phyloP scores from a whole-genome alignment of 768 basidiomycete species.

The Lyophyllum decastes region DNA sequence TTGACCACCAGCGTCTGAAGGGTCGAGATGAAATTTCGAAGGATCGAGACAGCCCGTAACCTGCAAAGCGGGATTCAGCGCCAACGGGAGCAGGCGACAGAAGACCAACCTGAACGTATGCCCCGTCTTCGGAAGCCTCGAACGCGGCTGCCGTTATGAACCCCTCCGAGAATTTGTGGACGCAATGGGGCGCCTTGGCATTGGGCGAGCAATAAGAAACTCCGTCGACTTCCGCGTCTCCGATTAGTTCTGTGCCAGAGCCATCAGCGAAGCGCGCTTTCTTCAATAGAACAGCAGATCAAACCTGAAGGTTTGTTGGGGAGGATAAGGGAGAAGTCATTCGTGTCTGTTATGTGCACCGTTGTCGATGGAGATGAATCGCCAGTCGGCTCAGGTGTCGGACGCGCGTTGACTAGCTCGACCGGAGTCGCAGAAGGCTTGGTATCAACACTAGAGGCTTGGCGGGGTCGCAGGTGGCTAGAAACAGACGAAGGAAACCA shows the following conservation, averaged over 20 bases:
- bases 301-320: slow-evolving; percentile 14
- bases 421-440: slow-evolving; percentile 1
- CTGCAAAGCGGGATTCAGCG: slow-evolving; percentile 2
- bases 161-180: slow-evolving; percentile 13
- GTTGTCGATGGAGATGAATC: slow-evolving; percentile 19
- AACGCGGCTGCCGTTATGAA: slow-evolving; percentile 20
- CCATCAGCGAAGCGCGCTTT: background rate
- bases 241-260: slow-evolving; percentile 13
- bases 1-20: slow-evolving; percentile 46
- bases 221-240: slow-evolving; percentile 22
- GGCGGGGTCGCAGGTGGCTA: background rate
- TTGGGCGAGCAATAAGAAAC: slow-evolving; percentile 16
- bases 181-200: slow-evolving; percentile 5
- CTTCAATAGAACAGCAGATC: background rate
- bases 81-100: background rate
- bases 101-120: slow-evolving; percentile 19
- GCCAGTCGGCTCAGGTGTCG: slow-evolving; percentile 23
- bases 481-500: background rate
- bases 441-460: background rate
- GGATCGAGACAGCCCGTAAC: slow-evolving; percentile 23
- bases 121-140: slow-evolving; percentile 15
- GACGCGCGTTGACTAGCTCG: slow-evolving; percentile 8
- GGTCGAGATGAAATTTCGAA: slow-evolving; percentile 15
- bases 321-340: slow-evolving; percentile 20
- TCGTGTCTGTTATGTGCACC: slow-evolving; percentile 16